Conservation (phyloP, 2,329 filamentous ascomycete genomes). For the Proliferodiscus dingleyae region DNA sequence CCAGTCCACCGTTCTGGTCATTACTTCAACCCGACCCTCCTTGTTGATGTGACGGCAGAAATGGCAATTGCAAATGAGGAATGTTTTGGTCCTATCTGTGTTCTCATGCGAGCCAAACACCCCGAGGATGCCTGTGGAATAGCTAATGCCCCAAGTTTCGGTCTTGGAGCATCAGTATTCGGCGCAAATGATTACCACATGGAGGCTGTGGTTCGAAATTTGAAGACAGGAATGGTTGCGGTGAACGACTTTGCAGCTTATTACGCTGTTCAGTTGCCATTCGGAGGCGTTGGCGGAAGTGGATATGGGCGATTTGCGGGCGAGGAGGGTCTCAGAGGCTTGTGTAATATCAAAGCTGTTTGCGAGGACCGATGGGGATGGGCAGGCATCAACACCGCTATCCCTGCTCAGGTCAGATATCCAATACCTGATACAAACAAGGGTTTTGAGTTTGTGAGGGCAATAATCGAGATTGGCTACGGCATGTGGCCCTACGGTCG, state of each 20-base stretch:
- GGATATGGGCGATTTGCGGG: slow-evolving; percentile 93
- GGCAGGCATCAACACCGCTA: slow-evolving; percentile 65
- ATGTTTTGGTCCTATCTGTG: slow-evolving; percentile 88
- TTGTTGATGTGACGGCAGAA: slow-evolving; percentile 77
- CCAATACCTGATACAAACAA: slow-evolving; percentile 62
- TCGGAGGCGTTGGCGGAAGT: slow-evolving; percentile 74
- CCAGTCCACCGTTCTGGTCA: slow-evolving; percentile 72
- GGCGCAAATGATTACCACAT: slow-evolving; percentile 63
- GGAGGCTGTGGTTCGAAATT: slow-evolving; percentile 56
- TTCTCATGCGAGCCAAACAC: slow-evolving; percentile 70
- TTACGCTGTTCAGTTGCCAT: slow-evolving; percentile 91
- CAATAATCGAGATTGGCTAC: slow-evolving; percentile 58
- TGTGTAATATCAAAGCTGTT: slow-evolving; percentile 86
- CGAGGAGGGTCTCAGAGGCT: slow-evolving; percentile 74
- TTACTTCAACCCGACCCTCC: slow-evolving; percentile 87
- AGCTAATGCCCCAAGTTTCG: slow-evolving; percentile 80
- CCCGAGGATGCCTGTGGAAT: slow-evolving; percentile 63
- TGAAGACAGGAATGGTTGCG: slow-evolving; percentile 84
- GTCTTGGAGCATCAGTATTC: slow-evolving; percentile 85
- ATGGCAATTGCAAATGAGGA: slow-evolving; percentile 90
- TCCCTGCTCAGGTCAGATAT: slow-evolving; percentile 77
- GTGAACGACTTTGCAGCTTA: slow-evolving; percentile 94
- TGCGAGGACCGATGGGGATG: slow-evolving; percentile 68
- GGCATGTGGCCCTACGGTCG: slow-evolving; percentile 35
- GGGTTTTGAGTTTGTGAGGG: slow-evolving; percentile 61